Evolutionary conservation across 2,329 filamentous ascomycete species (phyloP).

Genomic region (Epichloe brachyelytri): DNA sequence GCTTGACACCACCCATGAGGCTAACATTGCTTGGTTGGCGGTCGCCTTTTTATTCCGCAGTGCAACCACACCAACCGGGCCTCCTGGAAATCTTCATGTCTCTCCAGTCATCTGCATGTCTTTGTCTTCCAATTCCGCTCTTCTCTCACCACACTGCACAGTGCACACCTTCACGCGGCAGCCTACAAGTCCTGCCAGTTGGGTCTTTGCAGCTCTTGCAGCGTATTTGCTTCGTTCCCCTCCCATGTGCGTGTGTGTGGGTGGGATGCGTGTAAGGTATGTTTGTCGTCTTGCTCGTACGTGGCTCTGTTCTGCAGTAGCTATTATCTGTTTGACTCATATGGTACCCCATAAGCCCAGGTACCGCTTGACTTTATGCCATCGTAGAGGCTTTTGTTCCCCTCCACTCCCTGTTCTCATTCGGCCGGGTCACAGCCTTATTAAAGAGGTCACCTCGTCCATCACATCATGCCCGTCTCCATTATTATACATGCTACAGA

Average conservation of each 20-base stretch:
- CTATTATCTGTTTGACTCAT: too few relatives aligned
- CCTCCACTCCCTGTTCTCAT: neutral
- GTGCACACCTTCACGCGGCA: neutral
- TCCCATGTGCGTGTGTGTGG: neutral
- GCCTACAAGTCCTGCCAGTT: constrained; percentile 3
- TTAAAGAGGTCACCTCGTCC: neutral
- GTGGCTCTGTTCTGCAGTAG: too few relatives aligned
- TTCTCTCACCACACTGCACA: neutral
- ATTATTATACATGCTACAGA: neutral
- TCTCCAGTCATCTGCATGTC: neutral
- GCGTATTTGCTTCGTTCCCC: neutral
- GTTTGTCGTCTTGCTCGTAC: too few relatives aligned
- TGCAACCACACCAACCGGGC: neutral
- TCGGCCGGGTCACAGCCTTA: constrained; percentile 3
- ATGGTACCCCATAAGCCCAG: too few relatives aligned
- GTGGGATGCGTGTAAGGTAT: neutral
- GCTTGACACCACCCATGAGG: neutral
- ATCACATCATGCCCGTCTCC: neutral
- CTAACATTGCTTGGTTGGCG: neutral
- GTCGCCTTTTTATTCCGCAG: neutral
- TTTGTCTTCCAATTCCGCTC: neutral
- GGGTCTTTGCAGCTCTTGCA: neutral
- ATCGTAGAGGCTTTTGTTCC: neutral
- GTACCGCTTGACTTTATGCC: neutral
- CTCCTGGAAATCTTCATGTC: neutral